These are phyloP conservation scores for Colletotrichum orbiculare DNA, from an alignment of 2,329 filamentous ascomycete genomes.

Conservation along the genomic window DNA sequence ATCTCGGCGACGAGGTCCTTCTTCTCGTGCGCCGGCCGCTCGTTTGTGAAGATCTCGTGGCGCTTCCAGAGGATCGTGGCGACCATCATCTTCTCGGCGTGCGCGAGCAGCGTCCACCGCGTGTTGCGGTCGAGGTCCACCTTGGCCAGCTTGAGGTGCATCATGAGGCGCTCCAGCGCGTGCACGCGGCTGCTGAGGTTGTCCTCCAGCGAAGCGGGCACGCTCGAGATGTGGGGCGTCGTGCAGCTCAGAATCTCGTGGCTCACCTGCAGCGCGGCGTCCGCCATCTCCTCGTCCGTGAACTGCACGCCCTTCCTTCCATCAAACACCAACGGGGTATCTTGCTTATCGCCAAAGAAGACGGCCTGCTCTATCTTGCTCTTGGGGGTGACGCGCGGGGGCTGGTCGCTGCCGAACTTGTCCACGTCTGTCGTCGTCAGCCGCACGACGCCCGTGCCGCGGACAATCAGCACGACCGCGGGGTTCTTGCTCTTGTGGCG, in stretches of 20 bases:
- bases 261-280: conserved; percentile 83
- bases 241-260: conserved; percentile 83
- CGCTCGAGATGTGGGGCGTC: conserved; percentile 77
- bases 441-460: conserved; percentile 71
- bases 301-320: conserved; percentile 75
- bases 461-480: conserved; percentile 69
- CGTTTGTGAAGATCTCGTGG: conserved; percentile 76
- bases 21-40: conserved; percentile 68
- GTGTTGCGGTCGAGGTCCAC: conserved; percentile 73
- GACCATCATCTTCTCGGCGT: conserved; percentile 90
- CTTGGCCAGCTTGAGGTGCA: conserved; percentile 74
- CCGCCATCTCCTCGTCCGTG: conserved; percentile 74
- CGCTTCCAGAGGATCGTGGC: conserved; percentile 83
- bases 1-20: conserved; percentile 80
- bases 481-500: conserved; percentile 71
- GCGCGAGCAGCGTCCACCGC: conserved; percentile 85
- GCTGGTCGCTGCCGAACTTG: conserved; percentile 67
- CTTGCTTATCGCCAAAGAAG: conserved; percentile 85
- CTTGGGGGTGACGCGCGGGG: conserved; percentile 79
- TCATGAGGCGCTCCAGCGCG: conserved; percentile 80
- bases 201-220: conserved; percentile 81
- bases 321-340: conserved; percentile 90
- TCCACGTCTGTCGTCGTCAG: conserved; percentile 69
- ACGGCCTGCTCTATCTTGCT: conserved; percentile 94
- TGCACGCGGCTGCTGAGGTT: conserved; percentile 80